Conservation (phyloP, 306 rosid genomes). For the Acacia acuminata region DNA sequence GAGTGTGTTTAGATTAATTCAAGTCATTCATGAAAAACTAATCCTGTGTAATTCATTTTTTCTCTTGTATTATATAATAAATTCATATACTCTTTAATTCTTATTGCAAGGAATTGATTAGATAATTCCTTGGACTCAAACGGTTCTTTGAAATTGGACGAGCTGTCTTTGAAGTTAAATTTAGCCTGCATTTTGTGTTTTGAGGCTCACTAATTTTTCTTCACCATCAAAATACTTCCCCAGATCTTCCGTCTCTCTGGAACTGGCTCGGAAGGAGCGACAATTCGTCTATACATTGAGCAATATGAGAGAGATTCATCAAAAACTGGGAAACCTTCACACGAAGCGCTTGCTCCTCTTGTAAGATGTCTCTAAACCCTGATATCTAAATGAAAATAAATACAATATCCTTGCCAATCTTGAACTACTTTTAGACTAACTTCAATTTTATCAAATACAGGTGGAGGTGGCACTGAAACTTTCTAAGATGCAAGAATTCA, state of each 20-base stretch:
- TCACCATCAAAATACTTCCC: conserved; percentile 7
- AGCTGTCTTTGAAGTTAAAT: neutral
- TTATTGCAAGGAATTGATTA: conserved; percentile 9
- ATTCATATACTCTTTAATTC: conserved; percentile 5
- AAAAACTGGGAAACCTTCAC: conserved; percentile 77
- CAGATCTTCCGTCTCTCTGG: conserved; percentile 98
- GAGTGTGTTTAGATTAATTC: neutral
- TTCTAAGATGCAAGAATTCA: conserved; percentile 89
- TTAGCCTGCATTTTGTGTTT: neutral
- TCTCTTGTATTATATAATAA: neutral
- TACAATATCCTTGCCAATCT: neutral
- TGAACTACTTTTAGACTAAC: conserved; percentile 2
- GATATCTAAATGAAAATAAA: conserved; percentile 3
- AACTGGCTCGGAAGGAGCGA: conserved; percentile 98
- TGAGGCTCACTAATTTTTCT: conserved; percentile 7
- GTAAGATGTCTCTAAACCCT: conserved; percentile 48
- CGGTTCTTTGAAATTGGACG: neutral
- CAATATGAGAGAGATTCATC: conserved; percentile 95
- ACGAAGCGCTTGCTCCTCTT: conserved; percentile 92
- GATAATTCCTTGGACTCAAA: neutral
- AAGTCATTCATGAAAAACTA: conserved; percentile 1
- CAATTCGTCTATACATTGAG: conserved; percentile 94
- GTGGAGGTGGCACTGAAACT: conserved; percentile 94
- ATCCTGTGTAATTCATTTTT: neutral
- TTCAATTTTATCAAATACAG: conserved; percentile 43